A percentile compares a stretch with the other conserved stretches of the same genome.
These are phyloP conservation scores for Phaseolus coccineus DNA, from an alignment of 331 rosid species.

Conservation along the genomic window DNA sequence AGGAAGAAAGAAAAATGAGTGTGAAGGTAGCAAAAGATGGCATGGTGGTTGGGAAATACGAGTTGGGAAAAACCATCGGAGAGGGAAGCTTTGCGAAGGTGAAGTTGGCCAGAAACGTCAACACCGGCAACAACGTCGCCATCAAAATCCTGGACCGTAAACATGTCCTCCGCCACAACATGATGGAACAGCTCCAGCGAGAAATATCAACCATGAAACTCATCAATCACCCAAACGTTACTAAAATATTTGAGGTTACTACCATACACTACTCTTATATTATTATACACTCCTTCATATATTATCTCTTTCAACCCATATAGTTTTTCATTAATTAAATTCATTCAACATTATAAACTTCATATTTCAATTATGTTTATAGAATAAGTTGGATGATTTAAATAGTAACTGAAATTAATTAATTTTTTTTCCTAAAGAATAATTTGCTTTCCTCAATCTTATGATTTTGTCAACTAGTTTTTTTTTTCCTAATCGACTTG, in stretches of 20 bases:
- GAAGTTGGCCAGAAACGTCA: slow-evolving; percentile 74
- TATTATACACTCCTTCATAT: too few species aligned
- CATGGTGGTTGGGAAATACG: slow-evolving; percentile 84
- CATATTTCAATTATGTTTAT: too few species aligned
- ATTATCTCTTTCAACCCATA: too few species aligned
- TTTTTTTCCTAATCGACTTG: too few species aligned
- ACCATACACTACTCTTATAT: neutral
- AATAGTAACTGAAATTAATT: too few species aligned
- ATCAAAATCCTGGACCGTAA: slow-evolving; percentile 88
- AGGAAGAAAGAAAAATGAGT: slow-evolving; percentile 14
- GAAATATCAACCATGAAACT: slow-evolving; percentile 91
- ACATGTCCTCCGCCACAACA: slow-evolving; percentile 80
- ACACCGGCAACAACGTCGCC: slow-evolving; percentile 62
- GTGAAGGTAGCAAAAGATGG: slow-evolving; percentile 52
- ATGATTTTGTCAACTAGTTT: too few species aligned
- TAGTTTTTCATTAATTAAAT: too few species aligned
- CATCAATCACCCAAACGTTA: slow-evolving; percentile 88
- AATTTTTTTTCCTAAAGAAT: too few species aligned
- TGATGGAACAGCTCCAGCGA: slow-evolving; percentile 89
- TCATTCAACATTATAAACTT: too few species aligned
- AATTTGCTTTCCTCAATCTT: too few species aligned
- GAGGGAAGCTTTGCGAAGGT: slow-evolving; percentile 98
- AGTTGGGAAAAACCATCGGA: slow-evolving; percentile 87
- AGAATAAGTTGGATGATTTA: too few species aligned
- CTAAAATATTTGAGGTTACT: slow-evolving; percentile 77